Conservation (phyloP, 176 grass and related monocot species). For the Carex myosuroides region DNA sequence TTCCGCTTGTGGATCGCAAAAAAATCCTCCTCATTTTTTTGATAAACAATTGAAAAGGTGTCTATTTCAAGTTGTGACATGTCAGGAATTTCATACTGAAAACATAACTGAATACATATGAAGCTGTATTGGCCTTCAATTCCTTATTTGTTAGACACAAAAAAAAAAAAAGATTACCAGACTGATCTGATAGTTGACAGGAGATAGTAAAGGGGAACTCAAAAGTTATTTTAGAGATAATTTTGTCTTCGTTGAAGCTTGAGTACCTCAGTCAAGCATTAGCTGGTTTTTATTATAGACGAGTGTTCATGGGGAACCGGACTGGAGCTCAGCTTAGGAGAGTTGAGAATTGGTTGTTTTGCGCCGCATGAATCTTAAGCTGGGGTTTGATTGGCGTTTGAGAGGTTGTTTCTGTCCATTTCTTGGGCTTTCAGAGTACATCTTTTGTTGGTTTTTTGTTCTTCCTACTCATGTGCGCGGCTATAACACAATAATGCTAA, state of each 20-base stretch:
- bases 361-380: background rate
- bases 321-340: background rate
- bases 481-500: background rate
- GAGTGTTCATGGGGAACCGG: background rate
- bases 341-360: conserved; percentile 14
- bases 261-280: conserved; percentile 1
- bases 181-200: background rate
- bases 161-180: background rate
- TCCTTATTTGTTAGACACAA: background rate
- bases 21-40: background rate
- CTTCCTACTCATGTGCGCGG: background rate
- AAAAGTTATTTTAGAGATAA: background rate
- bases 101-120: background rate
- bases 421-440: background rate
- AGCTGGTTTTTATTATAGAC: background rate
- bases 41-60: background rate
- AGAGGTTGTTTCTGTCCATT: background rate
- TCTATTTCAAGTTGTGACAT: background rate
- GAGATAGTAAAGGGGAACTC: background rate
- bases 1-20: background rate
- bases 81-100: background rate
- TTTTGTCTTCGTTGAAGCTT: background rate
- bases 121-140: background rate
- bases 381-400: background rate
- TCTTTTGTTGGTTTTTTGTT: background rate